Evolutionary conservation across 73 alveolate genomes (phyloP).

Genomic region (Paraurostyla sp.): DNA sequence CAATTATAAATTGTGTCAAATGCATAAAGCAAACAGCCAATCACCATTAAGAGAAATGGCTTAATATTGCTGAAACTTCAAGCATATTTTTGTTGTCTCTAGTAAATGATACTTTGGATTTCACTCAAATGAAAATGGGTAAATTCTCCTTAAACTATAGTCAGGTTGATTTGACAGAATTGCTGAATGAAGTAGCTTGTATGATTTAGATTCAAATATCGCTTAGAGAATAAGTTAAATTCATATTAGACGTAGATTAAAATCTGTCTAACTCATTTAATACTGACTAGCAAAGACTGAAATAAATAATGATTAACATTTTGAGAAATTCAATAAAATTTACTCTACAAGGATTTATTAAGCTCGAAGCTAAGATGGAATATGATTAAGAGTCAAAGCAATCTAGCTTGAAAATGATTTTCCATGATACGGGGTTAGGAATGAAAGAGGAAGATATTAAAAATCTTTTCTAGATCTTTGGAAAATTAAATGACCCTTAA

Average conservation of each 20-base stretch:
- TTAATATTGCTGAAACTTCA: constrained; percentile 9
- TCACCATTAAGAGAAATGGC: neutral
- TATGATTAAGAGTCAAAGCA: neutral
- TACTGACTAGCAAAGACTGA: constrained; percentile 39
- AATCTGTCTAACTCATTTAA: neutral
- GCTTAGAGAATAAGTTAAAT: neutral
- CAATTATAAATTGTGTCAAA: constrained; percentile 7
- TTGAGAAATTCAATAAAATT: constrained; percentile 51
- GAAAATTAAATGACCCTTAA: constrained; percentile 33
- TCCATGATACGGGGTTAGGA: constrained; percentile 54
- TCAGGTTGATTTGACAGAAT: neutral
- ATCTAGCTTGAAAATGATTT: neutral
- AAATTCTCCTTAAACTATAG: neutral
- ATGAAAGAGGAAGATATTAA: constrained; percentile 2
- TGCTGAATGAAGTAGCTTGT: neutral
- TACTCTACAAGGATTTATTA: constrained; percentile 18
- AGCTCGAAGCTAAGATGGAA: neutral
- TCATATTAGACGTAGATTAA: neutral
- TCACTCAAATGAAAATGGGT: constrained; percentile 2
- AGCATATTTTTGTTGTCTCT: neutral
- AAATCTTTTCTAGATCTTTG: constrained; percentile 22
- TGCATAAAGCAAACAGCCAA: neutral
- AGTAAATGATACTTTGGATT: constrained; percentile 16
- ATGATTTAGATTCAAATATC: constrained; percentile 4
- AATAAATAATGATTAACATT: constrained; percentile 29